Conservation (phyloP, 192 early-diverging fungal genomes). For the Linderina pennispora region DNA sequence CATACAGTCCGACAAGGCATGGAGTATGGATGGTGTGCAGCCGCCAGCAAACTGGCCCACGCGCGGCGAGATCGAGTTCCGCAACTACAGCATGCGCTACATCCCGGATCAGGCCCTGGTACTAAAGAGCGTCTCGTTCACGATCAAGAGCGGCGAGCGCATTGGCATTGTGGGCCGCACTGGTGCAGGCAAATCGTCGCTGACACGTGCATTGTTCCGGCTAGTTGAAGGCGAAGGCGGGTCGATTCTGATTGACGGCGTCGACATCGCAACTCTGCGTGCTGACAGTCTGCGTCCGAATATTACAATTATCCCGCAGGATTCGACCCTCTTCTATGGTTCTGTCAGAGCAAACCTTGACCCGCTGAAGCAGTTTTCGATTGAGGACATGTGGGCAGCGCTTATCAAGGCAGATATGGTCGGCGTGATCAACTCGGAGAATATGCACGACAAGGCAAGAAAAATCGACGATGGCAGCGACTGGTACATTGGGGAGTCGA, state of each 20-base stretch:
- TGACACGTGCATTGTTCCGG: conserved; percentile 68
- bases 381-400: conserved; percentile 65
- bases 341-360: conserved; percentile 77
- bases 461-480: conserved; percentile 29
- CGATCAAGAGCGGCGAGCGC: conserved; percentile 44
- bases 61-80: conserved; percentile 52
- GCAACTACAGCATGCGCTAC: conserved; percentile 53
- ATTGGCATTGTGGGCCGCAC: conserved; percentile 62
- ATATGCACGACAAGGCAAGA: too few species aligned
- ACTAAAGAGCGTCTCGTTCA: conserved; percentile 26
- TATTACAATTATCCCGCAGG: conserved; percentile 66
- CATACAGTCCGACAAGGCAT: conserved; percentile 37
- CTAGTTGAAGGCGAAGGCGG: conserved; percentile 55
- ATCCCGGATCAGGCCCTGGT: conserved; percentile 41
- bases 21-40: conserved; percentile 39
- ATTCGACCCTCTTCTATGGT: conserved; percentile 61
- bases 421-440: too few species aligned
- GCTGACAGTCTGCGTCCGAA: conserved; percentile 42
- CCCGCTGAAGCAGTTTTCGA: conserved; percentile 61
- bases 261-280: conserved; percentile 59
- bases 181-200: conserved; percentile 74
- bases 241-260: conserved; percentile 63
- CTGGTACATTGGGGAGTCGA: conserved; percentile 52
- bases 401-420: too few species aligned
- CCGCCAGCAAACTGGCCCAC: conserved; percentile 60